A percentile compares a stretch with the other conserved stretches of the same genome.
Evolutionary conservation across 2,329 filamentous ascomycete genomes (phyloP).

Genomic region (Raffaelea arxii): DNA sequence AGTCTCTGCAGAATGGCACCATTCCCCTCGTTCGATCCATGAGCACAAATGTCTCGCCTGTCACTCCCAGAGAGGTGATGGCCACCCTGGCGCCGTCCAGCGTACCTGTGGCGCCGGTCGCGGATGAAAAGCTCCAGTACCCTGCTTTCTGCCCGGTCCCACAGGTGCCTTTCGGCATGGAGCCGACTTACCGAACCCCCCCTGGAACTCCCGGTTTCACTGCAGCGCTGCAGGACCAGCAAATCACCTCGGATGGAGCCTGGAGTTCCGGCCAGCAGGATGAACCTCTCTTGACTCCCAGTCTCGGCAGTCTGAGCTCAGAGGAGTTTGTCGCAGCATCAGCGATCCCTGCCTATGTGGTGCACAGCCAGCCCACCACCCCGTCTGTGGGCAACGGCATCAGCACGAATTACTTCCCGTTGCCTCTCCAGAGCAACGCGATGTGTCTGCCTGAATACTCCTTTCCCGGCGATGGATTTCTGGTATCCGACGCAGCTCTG

Average conservation of each 20-base stretch:
- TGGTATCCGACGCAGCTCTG: slow-evolving; percentile 22
- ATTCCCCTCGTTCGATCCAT: slow-evolving; percentile 23
- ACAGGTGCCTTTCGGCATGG: slow-evolving; percentile 2
- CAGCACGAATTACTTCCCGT: slow-evolving; percentile 28
- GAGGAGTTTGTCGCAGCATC: slow-evolving; percentile 32
- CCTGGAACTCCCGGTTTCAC: slow-evolving; percentile 9
- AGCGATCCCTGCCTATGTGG: slow-evolving; percentile 35
- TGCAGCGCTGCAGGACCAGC: slow-evolving; percentile 20
- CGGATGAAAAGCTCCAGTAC: slow-evolving; percentile 6
- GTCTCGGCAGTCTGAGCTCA: slow-evolving; percentile 31
- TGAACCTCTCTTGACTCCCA: slow-evolving; percentile 39
- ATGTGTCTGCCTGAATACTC: slow-evolving; percentile 36
- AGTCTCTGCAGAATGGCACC: slow-evolving; percentile 24
- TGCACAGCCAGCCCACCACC: slow-evolving; percentile 38
- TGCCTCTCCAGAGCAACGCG: slow-evolving; percentile 18
- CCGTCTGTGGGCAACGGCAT: slow-evolving; percentile 37
- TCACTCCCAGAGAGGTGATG: not conserved
- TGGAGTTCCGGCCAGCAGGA: slow-evolving; percentile 31
- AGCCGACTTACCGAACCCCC: slow-evolving; percentile 6
- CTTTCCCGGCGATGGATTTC: slow-evolving; percentile 36
- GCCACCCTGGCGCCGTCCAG: not conserved
- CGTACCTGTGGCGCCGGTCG: too few relatives aligned
- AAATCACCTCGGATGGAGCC: slow-evolving; percentile 26
- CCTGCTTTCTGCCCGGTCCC: not conserved
- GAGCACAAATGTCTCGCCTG: slow-evolving; percentile 5